Conservation (phyloP, 2,329 filamentous ascomycete species). For the Xenoacremonium recifei region DNA sequence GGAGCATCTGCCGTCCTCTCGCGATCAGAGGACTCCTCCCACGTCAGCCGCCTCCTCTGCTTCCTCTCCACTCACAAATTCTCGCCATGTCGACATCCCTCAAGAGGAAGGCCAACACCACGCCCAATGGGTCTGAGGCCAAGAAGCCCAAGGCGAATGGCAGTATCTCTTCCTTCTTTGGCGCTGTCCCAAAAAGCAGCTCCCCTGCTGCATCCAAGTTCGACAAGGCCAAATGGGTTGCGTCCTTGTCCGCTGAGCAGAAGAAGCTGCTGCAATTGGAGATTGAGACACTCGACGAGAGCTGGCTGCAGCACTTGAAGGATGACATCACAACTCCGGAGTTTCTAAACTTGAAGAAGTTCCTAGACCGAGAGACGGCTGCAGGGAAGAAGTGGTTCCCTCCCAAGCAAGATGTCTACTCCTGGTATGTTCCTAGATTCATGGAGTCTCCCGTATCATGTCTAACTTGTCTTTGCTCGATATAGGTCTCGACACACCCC, state of each 20-base stretch:
- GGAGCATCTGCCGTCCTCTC: constrained; percentile 12
- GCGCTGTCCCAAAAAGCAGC: constrained; percentile 56
- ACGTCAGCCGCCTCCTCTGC: constrained; percentile 15
- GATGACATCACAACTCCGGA: constrained; percentile 77
- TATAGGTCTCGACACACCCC: constrained; percentile 92
- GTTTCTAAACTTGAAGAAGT: constrained; percentile 86
- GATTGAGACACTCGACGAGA: constrained; percentile 87
- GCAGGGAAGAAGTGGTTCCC: constrained; percentile 81
- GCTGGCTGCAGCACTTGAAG: constrained; percentile 86
- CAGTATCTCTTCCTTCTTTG: constrained; percentile 89
- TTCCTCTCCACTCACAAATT: constrained; percentile 16
- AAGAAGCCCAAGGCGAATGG: constrained; percentile 75
- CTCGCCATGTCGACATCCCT: constrained; percentile 52
- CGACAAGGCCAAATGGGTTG: constrained; percentile 89
- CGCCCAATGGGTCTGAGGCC: constrained; percentile 44
- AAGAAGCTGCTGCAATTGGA: constrained; percentile 80
- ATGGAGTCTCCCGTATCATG: not conserved
- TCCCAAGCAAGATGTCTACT: constrained; percentile 85
- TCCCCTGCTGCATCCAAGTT: constrained; percentile 55
- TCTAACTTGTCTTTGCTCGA: constrained; percentile 12
- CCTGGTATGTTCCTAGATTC: constrained; percentile 62
- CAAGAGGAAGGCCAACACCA: constrained; percentile 64
- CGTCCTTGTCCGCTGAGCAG: constrained; percentile 75
- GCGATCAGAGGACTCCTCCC: constrained; percentile 13
- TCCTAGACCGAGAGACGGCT: constrained; percentile 75